Percentiles rank a stretch among this genome's conserved stretches.
Conservation (phyloP, 306 rosid species). For the Carpinus viminea region DNA sequence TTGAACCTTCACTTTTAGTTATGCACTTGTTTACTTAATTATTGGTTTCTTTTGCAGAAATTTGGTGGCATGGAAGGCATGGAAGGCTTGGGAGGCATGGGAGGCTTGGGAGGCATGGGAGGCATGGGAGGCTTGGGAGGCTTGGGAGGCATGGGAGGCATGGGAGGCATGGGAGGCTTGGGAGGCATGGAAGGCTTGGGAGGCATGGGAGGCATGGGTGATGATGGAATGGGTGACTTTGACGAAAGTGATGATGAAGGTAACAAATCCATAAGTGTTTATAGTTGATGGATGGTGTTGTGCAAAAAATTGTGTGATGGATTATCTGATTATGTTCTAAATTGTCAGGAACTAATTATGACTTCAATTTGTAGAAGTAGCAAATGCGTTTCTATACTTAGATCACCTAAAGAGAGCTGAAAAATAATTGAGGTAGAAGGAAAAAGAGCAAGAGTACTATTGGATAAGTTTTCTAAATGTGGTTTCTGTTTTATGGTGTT, state of each 20-base stretch:
- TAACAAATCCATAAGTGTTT: constrained; percentile 19
- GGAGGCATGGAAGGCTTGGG: constrained; percentile 7
- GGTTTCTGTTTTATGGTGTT: no score
- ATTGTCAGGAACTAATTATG: background rate
- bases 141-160: constrained; percentile 32
- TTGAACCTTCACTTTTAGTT: background rate
- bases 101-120: constrained; percentile 22
- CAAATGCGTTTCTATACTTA: background rate
- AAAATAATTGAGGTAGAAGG: background rate
- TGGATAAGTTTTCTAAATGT: no score
- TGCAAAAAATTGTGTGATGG: background rate
- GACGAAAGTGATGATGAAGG: constrained; percentile 83
- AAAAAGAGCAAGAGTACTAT: background rate
- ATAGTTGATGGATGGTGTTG: background rate
- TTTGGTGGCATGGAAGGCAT: constrained; percentile 64
- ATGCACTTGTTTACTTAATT: constrained; percentile 17
- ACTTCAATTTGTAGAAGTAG: background rate
- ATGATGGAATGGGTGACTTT: constrained; percentile 31
- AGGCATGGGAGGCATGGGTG: constrained; percentile 7
- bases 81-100: constrained; percentile 9
- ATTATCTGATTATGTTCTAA: background rate
- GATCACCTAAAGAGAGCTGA: background rate
- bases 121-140: constrained; percentile 31
- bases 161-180: constrained; percentile 35
- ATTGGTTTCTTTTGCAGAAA: constrained; percentile 53